Evolutionary conservation across 257 asterid genomes (phyloP).

Genomic region (Fraxinus cuspidata): DNA sequence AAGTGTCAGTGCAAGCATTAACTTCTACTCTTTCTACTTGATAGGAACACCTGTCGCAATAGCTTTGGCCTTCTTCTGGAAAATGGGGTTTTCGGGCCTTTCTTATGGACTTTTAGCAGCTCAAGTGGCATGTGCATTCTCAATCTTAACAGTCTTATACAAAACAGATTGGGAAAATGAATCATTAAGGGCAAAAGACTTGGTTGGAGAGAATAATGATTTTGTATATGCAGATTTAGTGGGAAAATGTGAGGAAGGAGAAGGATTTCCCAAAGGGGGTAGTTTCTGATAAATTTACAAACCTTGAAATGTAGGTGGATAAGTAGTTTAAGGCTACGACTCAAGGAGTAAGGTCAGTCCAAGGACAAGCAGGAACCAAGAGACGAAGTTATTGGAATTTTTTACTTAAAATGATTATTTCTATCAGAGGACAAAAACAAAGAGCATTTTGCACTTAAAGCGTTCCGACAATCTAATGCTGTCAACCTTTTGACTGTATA

Average conservation of each 20-base stretch:
- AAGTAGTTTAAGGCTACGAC: background rate
- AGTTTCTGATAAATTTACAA: slow-evolving; percentile 23
- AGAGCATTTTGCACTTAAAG: slow-evolving; percentile 21
- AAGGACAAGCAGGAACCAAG: background rate
- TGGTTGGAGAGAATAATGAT: slow-evolving; percentile 61
- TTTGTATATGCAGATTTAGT: slow-evolving; percentile 40
- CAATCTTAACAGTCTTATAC: slow-evolving; percentile 61
- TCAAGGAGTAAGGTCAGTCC: background rate
- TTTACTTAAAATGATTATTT: background rate
- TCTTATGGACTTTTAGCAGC: slow-evolving; percentile 94
- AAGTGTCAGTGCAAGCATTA: slow-evolving; percentile 69
- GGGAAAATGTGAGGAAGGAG: slow-evolving; percentile 53
- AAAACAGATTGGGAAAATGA: slow-evolving; percentile 81
- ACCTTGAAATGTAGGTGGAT: slow-evolving; percentile 18
- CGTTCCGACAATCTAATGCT: slow-evolving; percentile 14
- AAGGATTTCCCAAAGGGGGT: slow-evolving; percentile 25
- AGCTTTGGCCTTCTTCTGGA: slow-evolving; percentile 64
- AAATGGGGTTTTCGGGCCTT: slow-evolving; percentile 75
- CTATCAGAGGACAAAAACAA: slow-evolving; percentile 5
- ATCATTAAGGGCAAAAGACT: slow-evolving; percentile 59
- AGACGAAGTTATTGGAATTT: background rate
- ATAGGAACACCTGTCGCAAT: slow-evolving; percentile 89
- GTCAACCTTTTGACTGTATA: slow-evolving; percentile 18
- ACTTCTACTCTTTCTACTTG: slow-evolving; percentile 79
- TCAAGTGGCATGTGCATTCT: slow-evolving; percentile 70